Evolutionary conservation across 2,329 filamentous ascomycete genomes (phyloP).

Genomic region (Coniochaeta prunicola): DNA sequence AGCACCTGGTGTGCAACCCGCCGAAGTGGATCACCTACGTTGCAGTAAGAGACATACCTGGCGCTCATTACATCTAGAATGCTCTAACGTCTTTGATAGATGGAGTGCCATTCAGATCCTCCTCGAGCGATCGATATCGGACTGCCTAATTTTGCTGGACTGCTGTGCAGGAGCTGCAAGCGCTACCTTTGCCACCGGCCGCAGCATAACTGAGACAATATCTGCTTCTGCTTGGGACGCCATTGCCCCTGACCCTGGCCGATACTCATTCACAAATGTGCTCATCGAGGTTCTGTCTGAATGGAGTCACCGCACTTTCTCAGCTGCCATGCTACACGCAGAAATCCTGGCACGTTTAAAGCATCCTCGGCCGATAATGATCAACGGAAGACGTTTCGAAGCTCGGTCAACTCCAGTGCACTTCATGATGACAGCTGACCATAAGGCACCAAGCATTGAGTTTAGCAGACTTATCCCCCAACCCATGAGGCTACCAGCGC

Average conservation of each 20-base stretch:
- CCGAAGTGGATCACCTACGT: constrained; percentile 43
- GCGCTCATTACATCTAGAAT: constrained; percentile 2
- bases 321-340: constrained; percentile 54
- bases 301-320: constrained; percentile 47
- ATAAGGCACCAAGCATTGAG: constrained; percentile 51
- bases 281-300: constrained; percentile 52
- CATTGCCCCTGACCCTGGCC: constrained; percentile 51
- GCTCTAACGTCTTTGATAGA: constrained; percentile 17
- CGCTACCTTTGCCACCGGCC: constrained; percentile 49
- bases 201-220: constrained; percentile 54
- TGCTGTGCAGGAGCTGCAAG: constrained; percentile 55
- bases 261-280: constrained; percentile 52
- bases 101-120: constrained; percentile 56
- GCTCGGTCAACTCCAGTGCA: constrained; percentile 52
- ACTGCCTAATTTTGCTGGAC: constrained; percentile 51
- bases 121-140: constrained; percentile 48
- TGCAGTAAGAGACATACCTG: constrained; percentile 36
- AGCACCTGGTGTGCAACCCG: constrained; percentile 54
- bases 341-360: constrained; percentile 53
- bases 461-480: constrained; percentile 32
- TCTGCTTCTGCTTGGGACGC: constrained; percentile 57
- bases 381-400: constrained; percentile 51
- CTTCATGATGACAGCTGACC: constrained; percentile 57
- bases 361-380: constrained; percentile 48
- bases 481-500: constrained; percentile 27